phyloP scores from a whole-genome alignment of 177 flowering plant species.

The Vitis hybrid region DNA sequence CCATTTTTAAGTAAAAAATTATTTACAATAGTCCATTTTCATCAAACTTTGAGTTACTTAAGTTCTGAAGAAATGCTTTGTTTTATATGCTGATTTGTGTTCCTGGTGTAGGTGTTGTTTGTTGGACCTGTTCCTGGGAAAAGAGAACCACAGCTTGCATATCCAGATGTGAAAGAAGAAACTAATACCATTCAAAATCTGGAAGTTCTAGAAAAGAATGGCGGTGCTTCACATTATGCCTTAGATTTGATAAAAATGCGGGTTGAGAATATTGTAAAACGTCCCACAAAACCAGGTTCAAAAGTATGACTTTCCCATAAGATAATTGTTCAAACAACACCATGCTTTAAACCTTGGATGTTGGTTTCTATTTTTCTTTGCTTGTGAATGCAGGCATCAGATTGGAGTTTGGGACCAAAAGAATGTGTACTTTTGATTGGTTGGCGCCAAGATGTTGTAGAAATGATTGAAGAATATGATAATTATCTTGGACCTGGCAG shows the following conservation, averaged over 20 bases:
- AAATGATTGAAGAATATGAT: slow-evolving; percentile 94
- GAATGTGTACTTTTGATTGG: slow-evolving; percentile 90
- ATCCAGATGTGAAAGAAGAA: slow-evolving; percentile 34
- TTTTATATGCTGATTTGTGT: slow-evolving; percentile 6
- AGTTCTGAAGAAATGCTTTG: not conserved
- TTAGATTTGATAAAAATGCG: slow-evolving; percentile 42
- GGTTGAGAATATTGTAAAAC: slow-evolving; percentile 50
- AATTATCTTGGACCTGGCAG: slow-evolving; percentile 98
- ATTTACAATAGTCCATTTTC: not conserved
- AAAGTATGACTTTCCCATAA: slow-evolving; percentile 50
- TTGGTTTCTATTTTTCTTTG: slow-evolving; percentile 2
- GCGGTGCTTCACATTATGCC: slow-evolving; percentile 16
- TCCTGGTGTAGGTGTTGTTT: slow-evolving; percentile 61
- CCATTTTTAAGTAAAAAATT: no score
- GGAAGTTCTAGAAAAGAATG: slow-evolving; percentile 27
- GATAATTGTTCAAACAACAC: not conserved
- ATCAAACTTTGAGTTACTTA: slow-evolving; percentile 3
- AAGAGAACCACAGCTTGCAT: slow-evolving; percentile 37
- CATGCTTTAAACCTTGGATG: not conserved
- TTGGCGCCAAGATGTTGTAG: slow-evolving; percentile 88
- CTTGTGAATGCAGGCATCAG: slow-evolving; percentile 63
- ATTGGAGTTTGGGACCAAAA: slow-evolving; percentile 71
- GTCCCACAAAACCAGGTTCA: slow-evolving; percentile 61
- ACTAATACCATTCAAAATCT: slow-evolving; percentile 18
- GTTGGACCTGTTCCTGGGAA: slow-evolving; percentile 67